phyloP scores from a whole-genome alignment of 2,329 filamentous ascomycete genomes.

The Sphaerulina musiva region DNA sequence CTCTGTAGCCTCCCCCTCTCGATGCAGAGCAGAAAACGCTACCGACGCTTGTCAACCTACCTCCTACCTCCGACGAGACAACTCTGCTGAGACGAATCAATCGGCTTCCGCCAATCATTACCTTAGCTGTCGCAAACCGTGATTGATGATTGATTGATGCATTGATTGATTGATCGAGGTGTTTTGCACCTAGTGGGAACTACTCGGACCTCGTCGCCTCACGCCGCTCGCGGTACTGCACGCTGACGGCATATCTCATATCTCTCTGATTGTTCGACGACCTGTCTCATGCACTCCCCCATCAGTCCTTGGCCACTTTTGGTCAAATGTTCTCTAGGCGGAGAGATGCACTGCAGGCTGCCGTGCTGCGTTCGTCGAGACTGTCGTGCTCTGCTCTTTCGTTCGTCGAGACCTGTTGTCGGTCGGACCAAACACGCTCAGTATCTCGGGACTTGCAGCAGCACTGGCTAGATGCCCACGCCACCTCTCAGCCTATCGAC shows the following conservation, averaged over 20 bases:
- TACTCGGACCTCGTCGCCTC: constrained; percentile 6
- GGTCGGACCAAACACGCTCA: constrained; percentile 3
- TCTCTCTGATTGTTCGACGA: constrained; percentile 2
- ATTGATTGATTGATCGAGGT: constrained; percentile 2
- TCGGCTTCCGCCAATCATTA: constrained; percentile 5
- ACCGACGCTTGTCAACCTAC: no score
- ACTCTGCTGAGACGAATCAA: constrained; percentile 3
- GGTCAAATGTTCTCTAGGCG: neutral
- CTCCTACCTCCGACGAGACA: no score
- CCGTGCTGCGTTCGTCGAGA: constrained; percentile 7
- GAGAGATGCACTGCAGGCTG: constrained; percentile 4
- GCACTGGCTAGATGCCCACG: constrained; percentile 4
- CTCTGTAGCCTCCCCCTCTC: constrained; percentile 7
- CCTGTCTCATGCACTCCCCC: constrained; percentile 11
- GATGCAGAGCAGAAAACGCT: no score
- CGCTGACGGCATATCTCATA: constrained; percentile 11
- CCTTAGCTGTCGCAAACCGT: constrained; percentile 3
- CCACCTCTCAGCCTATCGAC: constrained; percentile 7
- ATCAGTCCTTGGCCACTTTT: constrained; percentile 7
- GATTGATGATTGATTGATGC: neutral
- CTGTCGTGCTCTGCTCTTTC: neutral
- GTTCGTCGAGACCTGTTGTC: neutral
- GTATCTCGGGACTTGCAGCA: neutral
- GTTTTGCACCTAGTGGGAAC: neutral
- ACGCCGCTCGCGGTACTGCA: constrained; percentile 1